Conservation (phyloP, 2,329 filamentous ascomycete genomes). For the Epichloe amarillans region DNA sequence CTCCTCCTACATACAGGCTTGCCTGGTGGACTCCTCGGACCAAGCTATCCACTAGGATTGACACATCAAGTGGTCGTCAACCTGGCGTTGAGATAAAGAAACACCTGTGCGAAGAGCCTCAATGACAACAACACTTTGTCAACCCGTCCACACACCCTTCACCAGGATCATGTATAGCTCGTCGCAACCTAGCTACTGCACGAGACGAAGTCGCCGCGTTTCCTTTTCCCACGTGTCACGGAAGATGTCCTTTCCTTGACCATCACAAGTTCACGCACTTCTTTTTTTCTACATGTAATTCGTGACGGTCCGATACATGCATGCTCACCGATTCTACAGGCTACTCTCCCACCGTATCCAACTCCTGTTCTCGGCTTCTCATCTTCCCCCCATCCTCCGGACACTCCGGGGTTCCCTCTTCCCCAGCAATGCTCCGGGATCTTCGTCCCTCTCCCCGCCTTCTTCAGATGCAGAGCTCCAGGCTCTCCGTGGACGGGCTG, state of each 20-base stretch:
- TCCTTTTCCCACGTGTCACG: slow-evolving; percentile 3
- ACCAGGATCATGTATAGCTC: background rate
- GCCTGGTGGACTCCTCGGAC: background rate
- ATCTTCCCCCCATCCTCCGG: slow-evolving; percentile 54
- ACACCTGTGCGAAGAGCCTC: background rate
- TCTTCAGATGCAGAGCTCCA: slow-evolving; percentile 44
- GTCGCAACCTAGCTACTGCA: slow-evolving; percentile 2
- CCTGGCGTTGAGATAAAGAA: background rate
- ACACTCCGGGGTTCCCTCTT: slow-evolving; percentile 68
- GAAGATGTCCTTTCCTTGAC: background rate
- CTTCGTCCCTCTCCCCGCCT: slow-evolving; percentile 46
- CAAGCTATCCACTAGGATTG: background rate
- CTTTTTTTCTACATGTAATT: slow-evolving; percentile 1
- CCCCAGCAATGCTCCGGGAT: slow-evolving; percentile 66
- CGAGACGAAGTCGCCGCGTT: background rate
- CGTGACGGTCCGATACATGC: background rate
- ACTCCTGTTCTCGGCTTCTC: slow-evolving; percentile 46
- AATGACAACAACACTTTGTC: too few species aligned
- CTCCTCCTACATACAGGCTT: background rate
- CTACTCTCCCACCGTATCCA: slow-evolving; percentile 45
- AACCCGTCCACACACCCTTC: background rate
- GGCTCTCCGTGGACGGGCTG: slow-evolving; percentile 53
- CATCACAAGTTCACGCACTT: slow-evolving; percentile 7
- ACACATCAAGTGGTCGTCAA: background rate
- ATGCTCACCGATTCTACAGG: slow-evolving; percentile 26